Evolutionary conservation across 495 filamentous ascomycete genomes (phyloP), one percentile per base, ranked within the genome.

Genomic region (Aspergillus saccharolyticus): DNA sequence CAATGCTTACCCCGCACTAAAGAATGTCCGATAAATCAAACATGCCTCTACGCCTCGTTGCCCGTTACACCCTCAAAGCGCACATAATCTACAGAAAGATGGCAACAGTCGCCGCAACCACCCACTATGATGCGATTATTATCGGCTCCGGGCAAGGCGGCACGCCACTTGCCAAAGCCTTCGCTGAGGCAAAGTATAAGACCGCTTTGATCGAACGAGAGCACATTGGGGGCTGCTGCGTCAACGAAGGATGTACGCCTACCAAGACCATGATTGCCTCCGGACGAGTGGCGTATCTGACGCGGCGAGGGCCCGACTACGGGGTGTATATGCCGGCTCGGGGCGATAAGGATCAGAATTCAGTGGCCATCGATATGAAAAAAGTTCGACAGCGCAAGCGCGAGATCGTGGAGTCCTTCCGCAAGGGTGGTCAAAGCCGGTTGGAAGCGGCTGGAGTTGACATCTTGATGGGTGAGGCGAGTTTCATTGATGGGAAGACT

Each of bases 171-270:
- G 74, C 78, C 18, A 56, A 45, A 6, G 72, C 75, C 43, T 72
- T 80, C 30, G 71, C 73, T 1, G 64, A 70, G 46, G 69, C 76
- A 15, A 71, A 72, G 18, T 59, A 69, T 7, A 72, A 67, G 44
- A 72, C 70, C 15, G 69, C 66, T 0, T 60, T 80, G 14, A 66
- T 81, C 49, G 78, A 82, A 54, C 63, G 69, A 15, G 48, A 66
- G 1, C 74, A 81, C 58, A 69, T 82, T 17, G 79, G 74, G 15
- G 78, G 79, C 18, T 73, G 70, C 57, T 82, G 79, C 57, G 67
- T 82, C 28, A 82, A 81, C 52, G 78, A 78, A 59, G 79, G 79
- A n/a, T 82, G 79, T 52, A 82, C 79, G 14, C 78, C 78, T 0
- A 82, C 79, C 10, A 82, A 82, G 57, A 80, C 79, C 5, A 71